Conservation (phyloP, 495 filamentous ascomycete species). For the Choiromyces venosus region DNA sequence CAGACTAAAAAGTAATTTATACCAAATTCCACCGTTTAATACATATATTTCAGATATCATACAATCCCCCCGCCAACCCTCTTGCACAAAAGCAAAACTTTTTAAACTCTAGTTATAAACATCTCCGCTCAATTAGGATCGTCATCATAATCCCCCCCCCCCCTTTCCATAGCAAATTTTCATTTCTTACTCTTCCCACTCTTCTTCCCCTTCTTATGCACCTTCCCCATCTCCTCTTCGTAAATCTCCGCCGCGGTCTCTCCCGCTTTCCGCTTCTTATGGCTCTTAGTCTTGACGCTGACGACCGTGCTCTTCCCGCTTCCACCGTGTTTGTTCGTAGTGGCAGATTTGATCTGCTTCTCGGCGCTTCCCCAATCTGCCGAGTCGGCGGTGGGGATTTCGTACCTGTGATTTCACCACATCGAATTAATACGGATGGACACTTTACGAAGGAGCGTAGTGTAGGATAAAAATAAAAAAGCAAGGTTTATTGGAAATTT, state of each 20-base stretch:
- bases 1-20: background rate
- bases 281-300: slow-evolving; percentile 68
- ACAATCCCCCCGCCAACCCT: background rate
- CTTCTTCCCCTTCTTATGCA: slow-evolving; percentile 53
- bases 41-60: background rate
- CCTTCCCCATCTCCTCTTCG: slow-evolving; percentile 54
- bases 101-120: background rate
- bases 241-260: slow-evolving; percentile 58
- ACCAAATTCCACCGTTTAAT: background rate
- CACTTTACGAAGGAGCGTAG: slow-evolving; percentile 11
- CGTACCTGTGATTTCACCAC: slow-evolving; percentile 59
- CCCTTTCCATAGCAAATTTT: background rate
- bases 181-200: slow-evolving; percentile 47
- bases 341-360: slow-evolving; percentile 61
- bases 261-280: slow-evolving; percentile 70
- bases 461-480: background rate
- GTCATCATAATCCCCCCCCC: background rate
- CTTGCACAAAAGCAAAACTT: background rate
- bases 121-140: background rate
- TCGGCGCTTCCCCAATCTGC: slow-evolving; percentile 79
- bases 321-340: slow-evolving; percentile 45
- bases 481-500: background rate
- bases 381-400: slow-evolving; percentile 62
- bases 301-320: slow-evolving; percentile 66
- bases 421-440: slow-evolving; percentile 49